Percentiles rank a stretch among this genome's conserved stretches.
Conservation (phyloP, 2,329 filamentous ascomycete genomes). For the Xylariales sp. region DNA sequence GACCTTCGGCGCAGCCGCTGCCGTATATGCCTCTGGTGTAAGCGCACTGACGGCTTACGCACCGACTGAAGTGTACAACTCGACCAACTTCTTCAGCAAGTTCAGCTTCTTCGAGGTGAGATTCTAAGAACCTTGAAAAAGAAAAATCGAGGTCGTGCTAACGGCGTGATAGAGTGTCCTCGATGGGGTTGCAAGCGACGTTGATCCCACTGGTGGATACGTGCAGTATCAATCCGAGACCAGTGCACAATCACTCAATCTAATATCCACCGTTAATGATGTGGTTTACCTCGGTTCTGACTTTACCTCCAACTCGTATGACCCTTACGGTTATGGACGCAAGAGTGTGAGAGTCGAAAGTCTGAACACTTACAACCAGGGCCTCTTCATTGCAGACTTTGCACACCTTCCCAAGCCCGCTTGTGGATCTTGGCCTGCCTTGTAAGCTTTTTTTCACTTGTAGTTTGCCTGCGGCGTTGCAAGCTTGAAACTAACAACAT, state of each 20-base stretch:
- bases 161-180: too few species aligned
- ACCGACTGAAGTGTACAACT: constrained; percentile 34
- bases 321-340: constrained; percentile 29
- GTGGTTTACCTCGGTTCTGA: constrained; percentile 38
- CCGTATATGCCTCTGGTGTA: constrained; percentile 26
- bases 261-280: constrained; percentile 25
- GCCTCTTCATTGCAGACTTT: constrained; percentile 66
- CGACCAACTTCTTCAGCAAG: constrained; percentile 43
- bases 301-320: neutral
- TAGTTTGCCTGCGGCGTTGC: too few species aligned
- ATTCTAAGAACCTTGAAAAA: too few species aligned
- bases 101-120: constrained; percentile 39
- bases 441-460: too few species aligned
- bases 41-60: constrained; percentile 27
- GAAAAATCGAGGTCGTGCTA: too few species aligned
- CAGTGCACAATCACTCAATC: constrained; percentile 28
- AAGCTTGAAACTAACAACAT: too few species aligned
- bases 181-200: constrained; percentile 8
- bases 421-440: constrained; percentile 70
- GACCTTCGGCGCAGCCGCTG: constrained; percentile 32
- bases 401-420: constrained; percentile 60
- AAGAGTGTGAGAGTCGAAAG: constrained; percentile 63
- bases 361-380: constrained; percentile 56
- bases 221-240: constrained; percentile 46
- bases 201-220: constrained; percentile 62